phyloP scores from a whole-genome alignment of 768 basidiomycete genomes.

The Harrya chromipes region DNA sequence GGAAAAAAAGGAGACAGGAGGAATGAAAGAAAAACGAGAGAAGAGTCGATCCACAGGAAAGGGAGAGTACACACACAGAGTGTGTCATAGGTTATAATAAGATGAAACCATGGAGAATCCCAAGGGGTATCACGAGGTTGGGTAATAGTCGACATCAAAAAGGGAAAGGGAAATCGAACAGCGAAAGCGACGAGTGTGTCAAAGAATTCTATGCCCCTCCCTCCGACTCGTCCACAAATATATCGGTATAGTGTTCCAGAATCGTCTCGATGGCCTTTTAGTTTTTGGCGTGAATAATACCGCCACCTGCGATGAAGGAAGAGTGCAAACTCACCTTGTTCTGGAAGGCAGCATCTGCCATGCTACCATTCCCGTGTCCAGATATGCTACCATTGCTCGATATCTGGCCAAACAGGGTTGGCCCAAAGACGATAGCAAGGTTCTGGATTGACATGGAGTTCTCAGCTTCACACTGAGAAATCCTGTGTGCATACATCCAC shows the following conservation, averaged over 20 bases:
- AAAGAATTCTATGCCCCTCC: conserved; percentile 26
- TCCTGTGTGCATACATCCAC: conserved; percentile 42
- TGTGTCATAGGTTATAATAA: conserved; percentile 12
- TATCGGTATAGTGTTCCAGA: conserved; percentile 89
- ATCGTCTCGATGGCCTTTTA: conserved; percentile 91
- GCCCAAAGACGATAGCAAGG: conserved; percentile 95
- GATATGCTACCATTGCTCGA: conserved; percentile 43
- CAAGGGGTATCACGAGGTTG: conserved; percentile 26
- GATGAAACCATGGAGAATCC: conserved; percentile 7
- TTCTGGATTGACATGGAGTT: conserved; percentile 95
- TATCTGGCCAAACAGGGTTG: conserved; percentile 86
- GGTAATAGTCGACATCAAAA: conserved; percentile 22
- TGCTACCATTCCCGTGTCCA: conserved; percentile 49
- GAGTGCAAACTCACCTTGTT: conserved; percentile 50
- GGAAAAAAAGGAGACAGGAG: neutral
- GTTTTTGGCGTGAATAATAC: conserved; percentile 6
- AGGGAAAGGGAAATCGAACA: neutral
- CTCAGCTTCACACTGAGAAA: conserved; percentile 66
- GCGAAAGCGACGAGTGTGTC: neutral
- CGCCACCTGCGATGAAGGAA: neutral
- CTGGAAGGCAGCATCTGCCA: conserved; percentile 70
- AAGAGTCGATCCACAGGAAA: neutral
- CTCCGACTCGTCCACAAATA: conserved; percentile 90
- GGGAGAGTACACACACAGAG: neutral
- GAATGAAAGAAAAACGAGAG: neutral